phyloP scores from a whole-genome alignment of 2,329 filamentous ascomycete genomes.

The Eutypella sp. region DNA sequence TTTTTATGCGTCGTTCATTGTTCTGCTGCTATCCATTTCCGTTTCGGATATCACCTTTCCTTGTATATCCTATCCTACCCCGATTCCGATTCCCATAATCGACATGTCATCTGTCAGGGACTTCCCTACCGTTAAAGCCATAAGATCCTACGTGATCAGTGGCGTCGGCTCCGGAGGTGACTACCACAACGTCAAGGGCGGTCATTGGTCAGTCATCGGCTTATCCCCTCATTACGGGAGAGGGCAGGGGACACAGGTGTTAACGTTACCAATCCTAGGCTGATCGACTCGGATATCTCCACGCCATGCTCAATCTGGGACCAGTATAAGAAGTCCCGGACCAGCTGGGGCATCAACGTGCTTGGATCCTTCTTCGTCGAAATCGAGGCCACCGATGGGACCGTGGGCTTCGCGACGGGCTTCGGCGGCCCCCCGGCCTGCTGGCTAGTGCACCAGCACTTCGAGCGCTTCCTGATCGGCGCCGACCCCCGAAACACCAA shows the following conservation, averaged over 20 bases:
- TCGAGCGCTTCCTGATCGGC: constrained; percentile 84
- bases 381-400: constrained; percentile 82
- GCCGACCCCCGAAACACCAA: constrained; percentile 89
- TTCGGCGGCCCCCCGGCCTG: constrained; percentile 91
- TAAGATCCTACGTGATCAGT: constrained; percentile 68
- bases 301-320: constrained; percentile 90
- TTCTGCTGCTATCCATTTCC: too few relatives aligned
- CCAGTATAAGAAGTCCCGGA: constrained; percentile 79
- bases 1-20: too few relatives aligned
- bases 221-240: background rate
- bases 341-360: constrained; percentile 94
- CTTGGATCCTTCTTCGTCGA: constrained; percentile 88
- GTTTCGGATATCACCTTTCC: too few relatives aligned
- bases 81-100: background rate
- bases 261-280: constrained; percentile 53
- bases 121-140: constrained; percentile 72
- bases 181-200: constrained; percentile 85
- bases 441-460: constrained; percentile 91
- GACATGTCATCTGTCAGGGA: constrained; percentile 45
- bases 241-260: background rate
- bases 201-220: constrained; percentile 52
- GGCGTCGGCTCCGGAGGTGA: constrained; percentile 63
- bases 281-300: constrained; percentile 87
- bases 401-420: constrained; percentile 89
- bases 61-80: background rate